phyloP scores from a whole-genome alignment of 345 rosid genomes.

The Erucastrum elatum region DNA sequence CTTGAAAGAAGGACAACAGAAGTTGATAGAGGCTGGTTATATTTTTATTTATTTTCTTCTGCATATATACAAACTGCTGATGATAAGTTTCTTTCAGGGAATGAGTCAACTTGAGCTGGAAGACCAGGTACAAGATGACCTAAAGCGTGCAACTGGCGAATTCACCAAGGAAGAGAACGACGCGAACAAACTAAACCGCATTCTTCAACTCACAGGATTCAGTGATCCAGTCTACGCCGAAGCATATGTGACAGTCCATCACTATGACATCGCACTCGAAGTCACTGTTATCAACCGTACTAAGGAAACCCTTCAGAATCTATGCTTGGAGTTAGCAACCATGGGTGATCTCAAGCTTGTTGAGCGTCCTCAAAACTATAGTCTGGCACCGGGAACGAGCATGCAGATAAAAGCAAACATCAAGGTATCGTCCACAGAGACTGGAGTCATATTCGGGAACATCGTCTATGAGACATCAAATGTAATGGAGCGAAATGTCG shows the following conservation, averaged over 20 bases:
- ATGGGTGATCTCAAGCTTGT: slow-evolving; percentile 99
- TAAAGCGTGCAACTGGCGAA: slow-evolving; percentile 98
- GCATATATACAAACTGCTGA: slow-evolving; percentile 6
- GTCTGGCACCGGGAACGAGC: slow-evolving; percentile 90
- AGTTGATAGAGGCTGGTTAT: neutral
- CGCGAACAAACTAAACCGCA: slow-evolving; percentile 93
- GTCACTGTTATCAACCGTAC: slow-evolving; percentile 94
- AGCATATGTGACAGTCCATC: slow-evolving; percentile 96
- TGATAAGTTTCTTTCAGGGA: slow-evolving; percentile 53
- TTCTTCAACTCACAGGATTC: slow-evolving; percentile 97
- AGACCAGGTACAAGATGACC: slow-evolving; percentile 97
- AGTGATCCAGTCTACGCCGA: slow-evolving; percentile 99
- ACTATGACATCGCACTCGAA: slow-evolving; percentile 95
- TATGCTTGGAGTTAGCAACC: slow-evolving; percentile 96
- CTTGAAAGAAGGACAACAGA: neutral
- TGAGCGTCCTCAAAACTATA: slow-evolving; percentile 97
- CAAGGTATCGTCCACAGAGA: slow-evolving; percentile 98
- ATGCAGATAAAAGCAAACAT: slow-evolving; percentile 98
- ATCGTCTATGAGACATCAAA: slow-evolving; percentile 95
- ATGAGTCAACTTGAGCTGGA: slow-evolving; percentile 99
- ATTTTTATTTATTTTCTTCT: neutral
- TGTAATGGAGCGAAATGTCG: slow-evolving; percentile 84
- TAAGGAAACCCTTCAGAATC: slow-evolving; percentile 93
- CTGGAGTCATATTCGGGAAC: slow-evolving; percentile 97
- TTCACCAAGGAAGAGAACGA: slow-evolving; percentile 91